Evolutionary conservation across 1,284 basidiomycete species (phyloP), one percentile per base, ranked within the genome.

Genomic region (Puccinia coronata): DNA sequence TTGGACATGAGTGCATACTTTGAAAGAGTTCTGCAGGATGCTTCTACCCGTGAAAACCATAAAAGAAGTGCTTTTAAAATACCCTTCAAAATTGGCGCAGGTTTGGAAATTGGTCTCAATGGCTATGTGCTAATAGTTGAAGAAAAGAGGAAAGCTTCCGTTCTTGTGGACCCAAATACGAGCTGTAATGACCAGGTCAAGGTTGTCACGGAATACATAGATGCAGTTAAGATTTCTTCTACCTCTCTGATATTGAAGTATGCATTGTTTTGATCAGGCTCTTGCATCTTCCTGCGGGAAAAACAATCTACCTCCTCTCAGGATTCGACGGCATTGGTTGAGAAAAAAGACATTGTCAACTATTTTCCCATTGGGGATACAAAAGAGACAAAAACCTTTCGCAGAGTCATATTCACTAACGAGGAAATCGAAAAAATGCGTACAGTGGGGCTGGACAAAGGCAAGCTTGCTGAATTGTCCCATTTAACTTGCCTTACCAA

Each of bases 321-420:
- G 73, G 73, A 75, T 41, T 75, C 73, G 25, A 75, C 73, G 63
- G 73, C 73, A 43, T 34, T 75, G 39, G 73, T 75, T 49, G 53
- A 57, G 8, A 57, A 61, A 41, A 36, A 75, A 28, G 36, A 75
- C 14, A 47, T 61, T 12, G 39, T 75, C 53, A 59, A 59, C 47
- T 75, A 75, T 31, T 75, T 75, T 75, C 73, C 73, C 25, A 59
- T 75, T 18, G 73, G 73, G n/a, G 55, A 75, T 75, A n/a, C 34
- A 1, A 75, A 75, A 75, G 73, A 75, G 1, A 0, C 43, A 1
- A 43, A 47, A 43, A 75, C n/a, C n/a, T 49, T 75, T 47, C 73
- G 73, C 36, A 36, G 57, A 20, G 55, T 75, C 14, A 61, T 75
- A 14, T 75, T 75, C 25, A 59, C 73, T 14, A 53, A 53, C 41